phyloP scores from a whole-genome alignment of 2,329 filamentous ascomycete species.

The Monosporascus sp. region DNA sequence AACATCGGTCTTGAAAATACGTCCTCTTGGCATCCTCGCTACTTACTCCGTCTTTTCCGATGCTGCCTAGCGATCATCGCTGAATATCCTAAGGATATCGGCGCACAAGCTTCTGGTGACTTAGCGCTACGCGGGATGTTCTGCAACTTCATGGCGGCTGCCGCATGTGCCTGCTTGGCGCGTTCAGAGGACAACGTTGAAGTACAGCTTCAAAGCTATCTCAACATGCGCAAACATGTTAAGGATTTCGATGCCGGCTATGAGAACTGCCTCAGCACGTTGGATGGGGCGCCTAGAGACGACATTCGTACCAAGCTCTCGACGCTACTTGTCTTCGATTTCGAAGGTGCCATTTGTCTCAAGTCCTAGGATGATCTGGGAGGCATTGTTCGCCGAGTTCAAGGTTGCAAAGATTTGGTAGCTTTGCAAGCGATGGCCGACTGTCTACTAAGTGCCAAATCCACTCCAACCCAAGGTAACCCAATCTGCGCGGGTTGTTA shows the following conservation, averaged over 20 bases:
- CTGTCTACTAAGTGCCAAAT: slow-evolving; percentile 49
- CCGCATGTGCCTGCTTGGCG: slow-evolving; percentile 46
- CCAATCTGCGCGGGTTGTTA: slow-evolving; percentile 1
- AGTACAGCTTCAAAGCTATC: slow-evolving; percentile 55
- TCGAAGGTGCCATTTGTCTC: slow-evolving; percentile 67
- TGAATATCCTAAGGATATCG: slow-evolving; percentile 44
- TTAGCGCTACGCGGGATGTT: slow-evolving; percentile 57
- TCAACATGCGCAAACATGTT: slow-evolving; percentile 55
- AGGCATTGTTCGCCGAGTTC: slow-evolving; percentile 51
- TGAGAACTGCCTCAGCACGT: slow-evolving; percentile 31
- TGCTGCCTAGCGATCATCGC: slow-evolving; percentile 48
- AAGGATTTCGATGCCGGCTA: slow-evolving; percentile 48
- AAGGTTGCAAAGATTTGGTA: slow-evolving; percentile 35
- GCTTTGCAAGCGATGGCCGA: slow-evolving; percentile 63
- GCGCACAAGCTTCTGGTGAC: slow-evolving; percentile 38
- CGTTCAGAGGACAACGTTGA: slow-evolving; percentile 46
- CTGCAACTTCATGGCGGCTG: slow-evolving; percentile 63
- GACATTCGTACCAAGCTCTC: slow-evolving; percentile 60
- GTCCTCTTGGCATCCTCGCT: slow-evolving; percentile 46
- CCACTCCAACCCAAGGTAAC: slow-evolving; percentile 45
- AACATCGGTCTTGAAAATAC: slow-evolving; percentile 65
- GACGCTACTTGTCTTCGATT: slow-evolving; percentile 68
- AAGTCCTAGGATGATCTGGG: slow-evolving; percentile 63
- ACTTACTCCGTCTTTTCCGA: slow-evolving; percentile 51
- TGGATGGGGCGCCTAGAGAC: slow-evolving; percentile 37